Conservation (phyloP, 305 asterid species). For the Fraxinus ornus region DNA sequence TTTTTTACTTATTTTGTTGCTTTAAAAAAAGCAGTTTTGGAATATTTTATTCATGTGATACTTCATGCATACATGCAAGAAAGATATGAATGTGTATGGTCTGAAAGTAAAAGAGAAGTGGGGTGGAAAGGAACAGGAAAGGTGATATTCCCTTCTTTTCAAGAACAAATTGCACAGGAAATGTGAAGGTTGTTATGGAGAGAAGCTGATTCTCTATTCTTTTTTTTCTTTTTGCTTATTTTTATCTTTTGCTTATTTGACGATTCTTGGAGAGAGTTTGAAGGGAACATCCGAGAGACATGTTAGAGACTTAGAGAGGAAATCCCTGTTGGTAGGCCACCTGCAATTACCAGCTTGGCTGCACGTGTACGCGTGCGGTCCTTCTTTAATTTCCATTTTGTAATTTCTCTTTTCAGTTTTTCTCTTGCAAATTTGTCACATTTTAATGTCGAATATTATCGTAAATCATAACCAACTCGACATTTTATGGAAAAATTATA, state of each 20-base stretch:
- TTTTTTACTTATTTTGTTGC: neutral
- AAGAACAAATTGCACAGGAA: conserved; percentile 19
- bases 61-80: conserved; percentile 39
- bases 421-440: neutral
- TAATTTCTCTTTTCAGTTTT: neutral
- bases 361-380: conserved; percentile 21
- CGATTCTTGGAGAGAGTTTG: neutral
- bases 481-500: neutral
- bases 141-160: conserved; percentile 1
- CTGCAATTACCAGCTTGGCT: conserved; percentile 24
- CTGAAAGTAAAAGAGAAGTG: conserved; percentile 11
- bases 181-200: neutral
- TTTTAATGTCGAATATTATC: too few relatives aligned
- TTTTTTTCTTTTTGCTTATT: neutral
- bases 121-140: conserved; percentile 19
- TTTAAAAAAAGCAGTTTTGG: conserved; percentile 19
- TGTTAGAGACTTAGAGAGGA: conserved; percentile 17
- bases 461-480: too few relatives aligned
- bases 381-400: neutral
- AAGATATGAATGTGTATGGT: conserved; percentile 8
- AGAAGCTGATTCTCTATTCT: conserved; percentile 17
- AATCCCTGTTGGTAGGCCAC: conserved; percentile 30
- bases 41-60: conserved; percentile 6
- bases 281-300: conserved; percentile 16
- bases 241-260: neutral